phyloP scores from a whole-genome alignment of 192 early-diverging fungal genomes.

The Backusella psychrophila region DNA sequence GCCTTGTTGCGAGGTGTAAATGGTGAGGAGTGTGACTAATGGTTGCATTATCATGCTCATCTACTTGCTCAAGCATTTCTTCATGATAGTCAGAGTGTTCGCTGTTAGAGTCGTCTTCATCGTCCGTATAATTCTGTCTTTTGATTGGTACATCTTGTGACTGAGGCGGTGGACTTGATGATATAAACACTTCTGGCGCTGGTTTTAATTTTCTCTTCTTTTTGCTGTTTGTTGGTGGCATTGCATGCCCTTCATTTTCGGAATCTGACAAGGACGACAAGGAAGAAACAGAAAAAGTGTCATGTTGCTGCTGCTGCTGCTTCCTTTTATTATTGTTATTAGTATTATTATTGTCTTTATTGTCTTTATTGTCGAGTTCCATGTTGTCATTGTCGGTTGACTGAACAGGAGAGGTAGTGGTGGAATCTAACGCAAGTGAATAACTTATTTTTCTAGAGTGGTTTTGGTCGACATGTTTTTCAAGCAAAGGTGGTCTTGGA shows the following conservation, averaged over 20 bases:
- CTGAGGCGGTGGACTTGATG: conserved; percentile 45
- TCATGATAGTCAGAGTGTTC: conserved; percentile 57
- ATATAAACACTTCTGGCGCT: not conserved
- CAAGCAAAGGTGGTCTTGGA: conserved; percentile 69
- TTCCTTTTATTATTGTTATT: not conserved
- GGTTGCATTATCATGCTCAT: conserved; percentile 1
- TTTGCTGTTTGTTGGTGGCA: not conserved
- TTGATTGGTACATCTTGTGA: conserved; percentile 64
- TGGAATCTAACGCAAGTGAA: conserved; percentile 48
- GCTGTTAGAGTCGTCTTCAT: conserved; percentile 27
- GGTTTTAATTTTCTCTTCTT: not conserved
- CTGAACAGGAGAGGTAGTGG: not conserved
- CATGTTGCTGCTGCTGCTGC: not conserved
- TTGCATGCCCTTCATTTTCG: not conserved
- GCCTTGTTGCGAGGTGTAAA: not conserved
- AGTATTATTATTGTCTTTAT: not conserved
- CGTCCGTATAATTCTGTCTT: not conserved
- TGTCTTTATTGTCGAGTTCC: too few species aligned
- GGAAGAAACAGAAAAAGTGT: not conserved
- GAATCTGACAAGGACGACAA: not conserved
- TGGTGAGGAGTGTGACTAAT: not conserved
- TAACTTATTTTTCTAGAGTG: conserved; percentile 75
- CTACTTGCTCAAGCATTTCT: conserved; percentile 52
- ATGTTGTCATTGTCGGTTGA: not conserved
- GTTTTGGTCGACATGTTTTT: conserved; percentile 65